These are phyloP conservation scores for Mallotus japonicus DNA, from an alignment of 441 rosid species.

Conservation along the genomic window DNA sequence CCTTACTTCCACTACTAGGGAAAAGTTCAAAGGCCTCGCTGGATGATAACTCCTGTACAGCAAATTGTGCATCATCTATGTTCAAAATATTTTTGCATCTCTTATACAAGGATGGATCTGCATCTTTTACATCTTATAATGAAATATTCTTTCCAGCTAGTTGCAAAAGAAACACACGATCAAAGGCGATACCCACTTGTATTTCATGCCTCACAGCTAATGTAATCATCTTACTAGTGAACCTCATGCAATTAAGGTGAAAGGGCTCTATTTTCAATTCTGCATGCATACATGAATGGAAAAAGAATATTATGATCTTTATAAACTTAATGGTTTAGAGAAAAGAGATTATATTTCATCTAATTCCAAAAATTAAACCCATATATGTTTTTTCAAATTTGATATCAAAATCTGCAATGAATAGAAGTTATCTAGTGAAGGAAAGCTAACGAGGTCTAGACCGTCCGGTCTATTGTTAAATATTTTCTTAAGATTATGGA, in stretches of 20 bases:
- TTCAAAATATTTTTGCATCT: neutral
- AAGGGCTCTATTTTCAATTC: neutral
- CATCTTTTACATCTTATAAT: neutral
- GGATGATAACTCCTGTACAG: neutral
- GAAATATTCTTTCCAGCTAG: neutral
- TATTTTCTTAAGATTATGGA: too few relatives aligned
- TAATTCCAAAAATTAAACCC: too few relatives aligned
- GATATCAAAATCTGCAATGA: too few relatives aligned
- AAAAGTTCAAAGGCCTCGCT: too few relatives aligned
- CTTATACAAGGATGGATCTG: neutral
- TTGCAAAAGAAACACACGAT: neutral
- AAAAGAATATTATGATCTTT: neutral
- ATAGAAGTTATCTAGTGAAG: too few relatives aligned
- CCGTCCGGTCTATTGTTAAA: too few relatives aligned
- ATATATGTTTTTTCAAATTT: too few relatives aligned
- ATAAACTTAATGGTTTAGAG: too few relatives aligned
- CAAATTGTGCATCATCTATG: neutral
- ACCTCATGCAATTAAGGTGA: neutral
- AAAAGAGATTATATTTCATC: too few relatives aligned
- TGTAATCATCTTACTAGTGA: conserved; percentile 1
- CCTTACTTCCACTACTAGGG: neutral
- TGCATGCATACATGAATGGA: neutral
- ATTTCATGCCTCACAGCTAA: neutral
- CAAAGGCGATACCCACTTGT: neutral
- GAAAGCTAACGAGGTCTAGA: too few relatives aligned